Evolutionary conservation across 768 basidiomycete genomes (phyloP), one percentile per base, ranked within the genome.

Genomic region (Postia placenta): DNA sequence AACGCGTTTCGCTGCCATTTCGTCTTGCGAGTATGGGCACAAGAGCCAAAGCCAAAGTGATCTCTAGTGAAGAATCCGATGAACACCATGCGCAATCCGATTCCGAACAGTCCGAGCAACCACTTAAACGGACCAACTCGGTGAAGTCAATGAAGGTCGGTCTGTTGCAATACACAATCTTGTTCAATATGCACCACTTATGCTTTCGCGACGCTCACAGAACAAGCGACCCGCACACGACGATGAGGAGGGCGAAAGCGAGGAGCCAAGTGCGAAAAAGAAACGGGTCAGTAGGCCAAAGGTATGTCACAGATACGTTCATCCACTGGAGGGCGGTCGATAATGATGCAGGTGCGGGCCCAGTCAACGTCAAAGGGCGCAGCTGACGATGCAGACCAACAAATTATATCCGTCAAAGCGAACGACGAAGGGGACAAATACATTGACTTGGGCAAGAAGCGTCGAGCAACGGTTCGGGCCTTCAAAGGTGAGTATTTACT

Each of bases 371-470:
- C 30, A 33, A 33, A 33, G 30, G 15, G 9, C 7, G 7, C 30
- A 33, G 9, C 30, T 7, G 30, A 33, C 15, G 30, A 33, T 11
- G 45, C 33, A 28, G 36, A 27, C 4, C 14, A 26, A 11, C 19
- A 23, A 23, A 26, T 38, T 12, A 37, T 49, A 11, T 36, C 33
- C 17, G 45, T 48, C 6, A 50, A 50, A 17, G 50, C 51, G 30
- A 56, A 56, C 47, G 68, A 74, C 17, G 74, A 79, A 9, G 74
- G 75, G n/a, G 73, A 76, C 3, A 63, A 60, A 46, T 89, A 78
- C 52, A 60, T 88, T 36, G 80, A 85, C 26, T 59, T 89, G 12
- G 86, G 87, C 3, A 87, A 83, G 66, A 86, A 81, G 60, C 81
- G 75, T 63, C 81, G 85, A 4, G 84, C 71, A 2, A 75, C 81